Conservation (phyloP, 129 eudicot genomes). For the Mikania micrantha region DNA sequence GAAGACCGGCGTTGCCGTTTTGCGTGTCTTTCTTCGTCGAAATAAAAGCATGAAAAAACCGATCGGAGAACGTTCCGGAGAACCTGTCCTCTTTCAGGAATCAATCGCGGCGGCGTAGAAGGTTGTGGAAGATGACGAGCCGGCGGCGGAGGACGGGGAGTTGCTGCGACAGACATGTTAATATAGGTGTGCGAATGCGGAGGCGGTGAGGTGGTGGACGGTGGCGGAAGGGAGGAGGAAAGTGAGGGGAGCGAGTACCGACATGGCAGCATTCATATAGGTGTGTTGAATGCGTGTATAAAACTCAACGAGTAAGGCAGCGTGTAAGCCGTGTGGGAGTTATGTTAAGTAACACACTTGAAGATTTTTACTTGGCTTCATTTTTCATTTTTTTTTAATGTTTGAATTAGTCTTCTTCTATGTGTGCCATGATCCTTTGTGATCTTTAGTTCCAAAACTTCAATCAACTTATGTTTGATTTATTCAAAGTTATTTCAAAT, state of each 20-base stretch:
- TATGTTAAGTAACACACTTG: too few species aligned
- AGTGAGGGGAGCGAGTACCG: too few species aligned
- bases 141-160: background rate
- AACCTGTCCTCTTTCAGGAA: slow-evolving; percentile 39
- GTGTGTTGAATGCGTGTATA: slow-evolving; percentile 14
- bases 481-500: too few species aligned
- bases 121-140: slow-evolving; percentile 7
- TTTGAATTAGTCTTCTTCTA: slow-evolving; percentile 24
- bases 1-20: slow-evolving; percentile 5
- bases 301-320: slow-evolving; percentile 27
- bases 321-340: slow-evolving; percentile 15
- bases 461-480: too few species aligned
- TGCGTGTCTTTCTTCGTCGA: slow-evolving; percentile 19
- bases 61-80: slow-evolving; percentile 19
- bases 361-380: slow-evolving; percentile 11
- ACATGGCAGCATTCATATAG: too few species aligned
- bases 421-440: too few species aligned
- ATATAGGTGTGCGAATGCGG: too few species aligned
- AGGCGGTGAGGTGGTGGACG: slow-evolving; percentile 8
- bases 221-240: too few species aligned
- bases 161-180: slow-evolving; percentile 29
- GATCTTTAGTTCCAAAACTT: too few species aligned
- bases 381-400: background rate
- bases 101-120: slow-evolving; percentile 27
- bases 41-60: slow-evolving; percentile 23